Evolutionary conservation across 2,329 filamentous ascomycete genomes (phyloP).

Genomic region (Fusarium sp.): DNA sequence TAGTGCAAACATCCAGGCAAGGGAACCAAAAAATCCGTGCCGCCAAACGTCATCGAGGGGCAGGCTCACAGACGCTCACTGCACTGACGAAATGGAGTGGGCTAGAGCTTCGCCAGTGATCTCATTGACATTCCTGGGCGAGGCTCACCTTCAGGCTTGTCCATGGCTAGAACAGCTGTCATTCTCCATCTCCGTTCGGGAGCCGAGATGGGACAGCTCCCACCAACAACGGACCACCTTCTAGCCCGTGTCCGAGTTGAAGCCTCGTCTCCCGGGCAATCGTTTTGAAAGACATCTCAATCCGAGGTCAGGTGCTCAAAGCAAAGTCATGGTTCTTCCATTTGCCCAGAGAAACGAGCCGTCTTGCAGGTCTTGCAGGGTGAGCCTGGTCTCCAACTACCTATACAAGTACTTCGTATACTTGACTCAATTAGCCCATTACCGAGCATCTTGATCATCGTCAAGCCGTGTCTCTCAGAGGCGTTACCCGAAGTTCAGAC

Average conservation of each 20-base stretch:
- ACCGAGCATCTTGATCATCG: constrained; percentile 12
- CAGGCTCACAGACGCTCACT: constrained; percentile 7
- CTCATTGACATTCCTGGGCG: constrained; percentile 32
- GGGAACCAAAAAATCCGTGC: constrained; percentile 14
- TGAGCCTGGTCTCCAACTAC: neutral
- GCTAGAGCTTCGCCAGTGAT: constrained; percentile 26
- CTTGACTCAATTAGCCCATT: neutral
- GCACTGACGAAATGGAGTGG: constrained; percentile 22
- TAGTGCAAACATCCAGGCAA: constrained; percentile 18
- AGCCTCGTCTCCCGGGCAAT: constrained; percentile 14
- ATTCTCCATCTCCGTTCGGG: constrained; percentile 7
- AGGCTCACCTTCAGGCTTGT: constrained; percentile 12
- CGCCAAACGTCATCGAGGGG: constrained; percentile 44
- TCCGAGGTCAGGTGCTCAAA: constrained; percentile 12
- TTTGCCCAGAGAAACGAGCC: constrained; percentile 26
- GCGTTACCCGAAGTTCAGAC: constrained; percentile 1
- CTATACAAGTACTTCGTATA: neutral
- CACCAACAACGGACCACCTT: neutral
- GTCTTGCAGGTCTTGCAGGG: neutral
- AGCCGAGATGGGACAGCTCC: constrained; percentile 10
- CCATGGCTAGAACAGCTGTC: constrained; percentile 3
- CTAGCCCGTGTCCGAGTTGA: constrained; percentile 4
- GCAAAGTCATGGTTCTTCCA: constrained; percentile 12
- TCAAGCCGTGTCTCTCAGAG: constrained; percentile 7
- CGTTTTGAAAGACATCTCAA: constrained; percentile 1